phyloP scores from a whole-genome alignment of 441 rosid species.

The Manihot esculenta region DNA sequence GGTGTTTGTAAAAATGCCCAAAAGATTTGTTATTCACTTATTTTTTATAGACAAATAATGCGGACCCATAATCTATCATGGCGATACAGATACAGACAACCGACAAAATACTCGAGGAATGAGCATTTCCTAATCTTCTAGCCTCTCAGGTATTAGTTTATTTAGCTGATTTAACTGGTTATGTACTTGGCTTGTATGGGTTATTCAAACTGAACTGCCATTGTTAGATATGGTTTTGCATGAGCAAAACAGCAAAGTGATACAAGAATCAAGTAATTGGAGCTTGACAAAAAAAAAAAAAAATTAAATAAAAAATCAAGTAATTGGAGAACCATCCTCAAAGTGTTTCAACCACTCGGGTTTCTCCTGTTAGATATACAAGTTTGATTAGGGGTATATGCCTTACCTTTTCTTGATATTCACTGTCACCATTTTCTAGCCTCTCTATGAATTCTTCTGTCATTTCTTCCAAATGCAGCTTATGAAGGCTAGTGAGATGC shows the following conservation, averaged over 20 bases:
- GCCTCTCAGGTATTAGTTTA: not conserved
- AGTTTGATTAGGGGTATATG: conserved; percentile 25
- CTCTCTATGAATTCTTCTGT: conserved; percentile 16
- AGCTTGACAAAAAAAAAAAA: too few relatives aligned
- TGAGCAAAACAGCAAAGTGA: not conserved
- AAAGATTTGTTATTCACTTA: not conserved
- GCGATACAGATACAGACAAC: not conserved
- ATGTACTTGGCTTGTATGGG: not conserved
- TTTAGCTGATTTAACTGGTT: not conserved
- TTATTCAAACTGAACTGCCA: not conserved
- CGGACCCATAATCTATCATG: not conserved
- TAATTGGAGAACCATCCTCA: conserved; percentile 5
- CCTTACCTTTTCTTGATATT: conserved; percentile 19
- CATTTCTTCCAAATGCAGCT: conserved; percentile 30
- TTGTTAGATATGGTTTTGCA: not conserved
- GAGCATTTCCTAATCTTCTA: not conserved
- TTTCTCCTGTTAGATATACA: conserved; percentile 17
- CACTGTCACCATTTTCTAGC: not conserved
- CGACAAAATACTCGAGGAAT: not conserved
- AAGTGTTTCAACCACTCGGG: conserved; percentile 21
- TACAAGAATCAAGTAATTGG: conserved; percentile 5
- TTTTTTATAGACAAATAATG: not conserved
- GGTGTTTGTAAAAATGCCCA: conserved; percentile 14
- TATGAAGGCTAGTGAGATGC: conserved; percentile 24
- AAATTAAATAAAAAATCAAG: conserved; percentile 8